These are phyloP conservation scores for Colletotrichum echinochloae DNA, from an alignment of 2,329 filamentous ascomycete genomes.

Conservation along the genomic window DNA sequence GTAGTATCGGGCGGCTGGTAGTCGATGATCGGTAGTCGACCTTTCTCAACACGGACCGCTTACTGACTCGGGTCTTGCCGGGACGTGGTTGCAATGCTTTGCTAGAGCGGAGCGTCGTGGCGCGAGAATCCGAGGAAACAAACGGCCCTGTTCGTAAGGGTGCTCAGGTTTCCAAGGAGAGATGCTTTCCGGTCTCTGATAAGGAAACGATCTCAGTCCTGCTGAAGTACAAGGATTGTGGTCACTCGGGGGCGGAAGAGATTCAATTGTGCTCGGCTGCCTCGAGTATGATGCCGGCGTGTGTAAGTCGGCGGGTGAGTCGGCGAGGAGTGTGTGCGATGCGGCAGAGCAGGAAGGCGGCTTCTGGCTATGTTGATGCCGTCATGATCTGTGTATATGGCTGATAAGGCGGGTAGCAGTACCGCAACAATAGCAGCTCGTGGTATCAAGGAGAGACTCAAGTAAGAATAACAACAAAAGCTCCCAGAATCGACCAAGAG, in stretches of 20 bases:
- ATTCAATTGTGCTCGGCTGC: neutral
- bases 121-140: neutral
- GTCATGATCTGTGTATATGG: slow-evolving; percentile 28
- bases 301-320: slow-evolving; percentile 31
- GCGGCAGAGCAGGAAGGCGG: slow-evolving; percentile 1
- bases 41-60: neutral
- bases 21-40: neutral
- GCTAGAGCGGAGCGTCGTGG: neutral
- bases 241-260: neutral
- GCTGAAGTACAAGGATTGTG: slow-evolving; percentile 29
- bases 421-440: slow-evolving; percentile 27
- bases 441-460: slow-evolving; percentile 41
- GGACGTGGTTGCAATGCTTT: neutral
- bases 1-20: neutral
- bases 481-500: slow-evolving; percentile 28
- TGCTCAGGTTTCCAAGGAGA: neutral
- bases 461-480: slow-evolving; percentile 33
- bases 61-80: neutral
- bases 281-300: slow-evolving; percentile 1
- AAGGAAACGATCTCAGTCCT: slow-evolving; percentile 25
- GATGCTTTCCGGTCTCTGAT: slow-evolving; percentile 5
- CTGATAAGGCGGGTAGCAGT: slow-evolving; percentile 13
- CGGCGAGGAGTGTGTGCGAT: slow-evolving; percentile 6
- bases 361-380: slow-evolving; percentile 29
- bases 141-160: neutral